Percentiles rank a stretch among this genome's conserved stretches.
Evolutionary conservation across 805 yeast genomes (phyloP).

Genomic region (Yarrowia divulgata): DNA sequence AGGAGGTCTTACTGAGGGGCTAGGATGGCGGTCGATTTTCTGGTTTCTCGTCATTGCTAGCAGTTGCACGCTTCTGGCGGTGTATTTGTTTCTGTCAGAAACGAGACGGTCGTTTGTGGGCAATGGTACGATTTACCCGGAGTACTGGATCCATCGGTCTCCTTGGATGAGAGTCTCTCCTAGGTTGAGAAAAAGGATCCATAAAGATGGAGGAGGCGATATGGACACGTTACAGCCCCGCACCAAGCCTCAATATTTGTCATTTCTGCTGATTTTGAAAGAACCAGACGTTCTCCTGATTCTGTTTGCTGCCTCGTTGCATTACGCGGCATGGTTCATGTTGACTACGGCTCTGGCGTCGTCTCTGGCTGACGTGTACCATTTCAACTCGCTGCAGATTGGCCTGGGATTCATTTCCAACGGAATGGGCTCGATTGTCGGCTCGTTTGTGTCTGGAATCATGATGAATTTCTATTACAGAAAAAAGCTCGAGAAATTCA

Average conservation of each 20-base stretch:
- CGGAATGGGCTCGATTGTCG: constrained; percentile 69
- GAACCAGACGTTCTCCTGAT: constrained; percentile 55
- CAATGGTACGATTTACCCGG: constrained; percentile 70
- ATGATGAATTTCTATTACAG: constrained; percentile 61
- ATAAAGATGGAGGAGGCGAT: constrained; percentile 14
- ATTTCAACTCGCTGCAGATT: constrained; percentile 60
- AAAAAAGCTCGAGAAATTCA: constrained; percentile 42
- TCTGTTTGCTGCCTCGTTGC: constrained; percentile 65
- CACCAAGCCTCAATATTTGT: constrained; percentile 3
- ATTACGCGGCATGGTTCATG: constrained; percentile 74
- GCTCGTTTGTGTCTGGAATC: constrained; percentile 66
- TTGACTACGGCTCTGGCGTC: constrained; percentile 70
- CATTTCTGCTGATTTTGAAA: constrained; percentile 3
- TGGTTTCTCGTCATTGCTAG: constrained; percentile 76
- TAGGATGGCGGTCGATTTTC: constrained; percentile 69
- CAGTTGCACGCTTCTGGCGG: constrained; percentile 53
- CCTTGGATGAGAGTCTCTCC: constrained; percentile 24
- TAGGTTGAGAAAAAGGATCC: not conserved
- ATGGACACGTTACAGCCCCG: constrained; percentile 12
- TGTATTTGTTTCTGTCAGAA: constrained; percentile 66
- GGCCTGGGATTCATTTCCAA: constrained; percentile 78
- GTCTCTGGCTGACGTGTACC: constrained; percentile 58
- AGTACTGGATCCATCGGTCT: constrained; percentile 22
- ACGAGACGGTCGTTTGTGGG: constrained; percentile 77
- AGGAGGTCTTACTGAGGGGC: constrained; percentile 56